These are phyloP conservation scores for Albizia julibrissin DNA, from an alignment of 306 rosid genomes.

Conservation along the genomic window DNA sequence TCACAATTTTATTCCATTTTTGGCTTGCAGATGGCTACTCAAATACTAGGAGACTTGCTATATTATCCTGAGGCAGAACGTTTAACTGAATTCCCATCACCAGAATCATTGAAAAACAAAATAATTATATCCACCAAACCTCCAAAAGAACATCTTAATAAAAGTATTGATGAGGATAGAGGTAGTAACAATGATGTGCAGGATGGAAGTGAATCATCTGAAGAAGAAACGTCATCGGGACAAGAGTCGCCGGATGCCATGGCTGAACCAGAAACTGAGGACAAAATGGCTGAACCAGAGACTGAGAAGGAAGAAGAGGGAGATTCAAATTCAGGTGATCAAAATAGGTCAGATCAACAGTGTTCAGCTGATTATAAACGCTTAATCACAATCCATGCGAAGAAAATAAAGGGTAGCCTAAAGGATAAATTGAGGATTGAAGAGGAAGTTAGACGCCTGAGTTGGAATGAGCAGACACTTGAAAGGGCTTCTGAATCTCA, in stretches of 20 bases:
- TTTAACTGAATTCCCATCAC: slow-evolving; percentile 82
- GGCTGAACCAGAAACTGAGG: slow-evolving; percentile 44
- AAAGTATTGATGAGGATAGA: slow-evolving; percentile 43
- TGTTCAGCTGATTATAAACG: slow-evolving; percentile 61
- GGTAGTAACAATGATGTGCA: not conserved
- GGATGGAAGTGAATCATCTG: slow-evolving; percentile 62
- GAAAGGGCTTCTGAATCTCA: slow-evolving; percentile 65
- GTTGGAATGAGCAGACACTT: slow-evolving; percentile 79
- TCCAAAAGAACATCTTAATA: slow-evolving; percentile 57
- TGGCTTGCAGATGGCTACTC: slow-evolving; percentile 64
- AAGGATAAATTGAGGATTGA: slow-evolving; percentile 62
- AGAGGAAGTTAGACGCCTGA: slow-evolving; percentile 74
- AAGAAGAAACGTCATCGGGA: slow-evolving; percentile 49
- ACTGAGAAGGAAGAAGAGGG: slow-evolving; percentile 42
- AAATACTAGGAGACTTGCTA: slow-evolving; percentile 74
- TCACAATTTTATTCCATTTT: slow-evolving; percentile 17
- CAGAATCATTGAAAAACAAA: slow-evolving; percentile 67
- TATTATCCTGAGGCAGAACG: slow-evolving; percentile 55
- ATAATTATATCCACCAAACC: slow-evolving; percentile 85
- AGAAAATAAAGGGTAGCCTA: slow-evolving; percentile 67
- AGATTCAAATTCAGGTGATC: slow-evolving; percentile 36
- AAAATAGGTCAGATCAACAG: slow-evolving; percentile 42
- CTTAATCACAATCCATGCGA: slow-evolving; percentile 77
- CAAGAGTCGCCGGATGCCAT: slow-evolving; percentile 36
- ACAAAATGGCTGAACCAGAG: slow-evolving; percentile 36